phyloP scores from a whole-genome alignment of 768 basidiomycete genomes.

The Fibroporia radiculosa region DNA sequence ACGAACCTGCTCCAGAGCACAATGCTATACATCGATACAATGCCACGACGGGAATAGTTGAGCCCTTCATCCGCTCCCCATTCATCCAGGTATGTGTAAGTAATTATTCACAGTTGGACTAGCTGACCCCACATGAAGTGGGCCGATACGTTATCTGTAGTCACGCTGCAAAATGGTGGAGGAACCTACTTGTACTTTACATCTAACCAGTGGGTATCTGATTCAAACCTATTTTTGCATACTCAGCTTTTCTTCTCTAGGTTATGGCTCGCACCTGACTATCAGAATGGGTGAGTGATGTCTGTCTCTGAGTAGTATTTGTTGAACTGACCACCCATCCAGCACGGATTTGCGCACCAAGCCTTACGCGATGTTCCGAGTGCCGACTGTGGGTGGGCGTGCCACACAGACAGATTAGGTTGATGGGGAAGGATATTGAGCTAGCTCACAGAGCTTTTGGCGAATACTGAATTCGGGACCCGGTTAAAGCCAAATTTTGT shows the following conservation, averaged over 20 bases:
- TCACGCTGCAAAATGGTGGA: constrained; percentile 6
- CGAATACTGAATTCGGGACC: too few relatives aligned
- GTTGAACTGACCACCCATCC: background rate
- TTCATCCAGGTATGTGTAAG: constrained; percentile 11
- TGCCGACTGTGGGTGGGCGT: constrained; percentile 5
- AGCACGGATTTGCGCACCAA: constrained; percentile 12
- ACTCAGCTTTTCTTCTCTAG: background rate
- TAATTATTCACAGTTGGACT: too few relatives aligned
- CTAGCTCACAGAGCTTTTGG: too few relatives aligned
- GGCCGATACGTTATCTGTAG: constrained; percentile 14
- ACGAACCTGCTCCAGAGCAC: constrained; percentile 4
- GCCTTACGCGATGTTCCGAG: constrained; percentile 12
- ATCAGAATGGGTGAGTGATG: constrained; percentile 9
- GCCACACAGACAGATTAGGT: constrained; percentile 5
- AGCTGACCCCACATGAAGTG: constrained; percentile 1
- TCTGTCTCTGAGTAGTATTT: background rate
- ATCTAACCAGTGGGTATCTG: constrained; percentile 8
- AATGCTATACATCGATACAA: constrained; percentile 10
- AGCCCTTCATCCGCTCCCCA: constrained; percentile 12
- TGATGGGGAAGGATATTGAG: too few relatives aligned
- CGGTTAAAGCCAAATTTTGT: too few relatives aligned
- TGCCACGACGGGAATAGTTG: constrained; percentile 6
- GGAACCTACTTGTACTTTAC: constrained; percentile 16
- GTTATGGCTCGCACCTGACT: constrained; percentile 9
- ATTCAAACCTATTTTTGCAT: background rate